Evolutionary conservation across 768 basidiomycete genomes (phyloP).

Genomic region (Podaxis rugospora): DNA sequence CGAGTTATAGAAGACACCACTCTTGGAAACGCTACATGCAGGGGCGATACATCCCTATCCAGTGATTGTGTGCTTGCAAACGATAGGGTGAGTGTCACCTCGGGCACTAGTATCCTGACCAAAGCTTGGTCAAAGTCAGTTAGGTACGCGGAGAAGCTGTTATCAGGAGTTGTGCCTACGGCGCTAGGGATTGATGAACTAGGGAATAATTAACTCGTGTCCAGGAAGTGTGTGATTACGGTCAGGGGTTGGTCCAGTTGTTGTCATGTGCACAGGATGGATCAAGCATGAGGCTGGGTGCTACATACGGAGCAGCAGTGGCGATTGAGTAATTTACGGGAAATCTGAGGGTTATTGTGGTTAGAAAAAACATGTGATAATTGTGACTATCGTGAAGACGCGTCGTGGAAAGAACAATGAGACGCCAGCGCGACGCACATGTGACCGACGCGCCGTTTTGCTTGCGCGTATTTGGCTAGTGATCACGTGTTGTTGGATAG

Average conservation of each 20-base stretch:
- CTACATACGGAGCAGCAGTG: background rate
- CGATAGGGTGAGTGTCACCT: no score
- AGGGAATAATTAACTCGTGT: background rate
- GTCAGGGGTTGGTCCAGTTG: background rate
- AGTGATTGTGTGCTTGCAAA: background rate
- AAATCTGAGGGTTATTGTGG: background rate
- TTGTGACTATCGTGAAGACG: background rate
- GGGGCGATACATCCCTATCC: background rate
- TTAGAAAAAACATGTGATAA: background rate
- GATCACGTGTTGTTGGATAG: constrained; percentile 42
- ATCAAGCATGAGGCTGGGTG: background rate
- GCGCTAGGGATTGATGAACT: background rate
- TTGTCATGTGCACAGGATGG: background rate
- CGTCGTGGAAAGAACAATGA: background rate
- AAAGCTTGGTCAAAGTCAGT: background rate
- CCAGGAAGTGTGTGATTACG: background rate
- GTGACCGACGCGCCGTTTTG: constrained; percentile 31
- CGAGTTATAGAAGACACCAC: background rate
- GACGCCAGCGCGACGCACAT: constrained; percentile 21
- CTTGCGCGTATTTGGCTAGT: constrained; percentile 17
- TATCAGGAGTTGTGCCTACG: background rate
- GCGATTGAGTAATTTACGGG: background rate
- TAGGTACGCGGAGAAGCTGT: background rate
- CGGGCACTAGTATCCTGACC: no score
- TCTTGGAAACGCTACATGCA: background rate